Evolutionary conservation across 768 basidiomycete genomes (phyloP), one percentile per base, ranked within the genome.

Genomic region (Punctularia strigosozonata): DNA sequence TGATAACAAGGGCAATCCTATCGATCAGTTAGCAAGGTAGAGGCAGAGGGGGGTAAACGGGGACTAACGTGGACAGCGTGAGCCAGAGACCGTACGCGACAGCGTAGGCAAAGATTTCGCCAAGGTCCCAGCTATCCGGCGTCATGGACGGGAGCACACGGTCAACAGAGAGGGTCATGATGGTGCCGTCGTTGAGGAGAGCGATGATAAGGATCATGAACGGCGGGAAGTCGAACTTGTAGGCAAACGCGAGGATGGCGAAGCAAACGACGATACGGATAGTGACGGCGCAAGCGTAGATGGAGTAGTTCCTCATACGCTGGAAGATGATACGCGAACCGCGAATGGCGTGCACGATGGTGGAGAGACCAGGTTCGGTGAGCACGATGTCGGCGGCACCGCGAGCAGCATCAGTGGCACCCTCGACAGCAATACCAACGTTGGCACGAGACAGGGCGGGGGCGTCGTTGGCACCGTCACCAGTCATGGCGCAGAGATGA

Each of bases 121-220:
- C 73, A 52, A 97, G 61, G 57, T 98, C 90, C 94, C 94, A 98
- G 50, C 80, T 79, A 59, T 98, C 92, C 3, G 94, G 94, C 12
- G 83, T 82, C 63, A 68, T 79, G 25, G 88, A 91, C 17, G 94
- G 94, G 49, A 98, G 62, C 40, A 97, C 94, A 56, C 94, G 87
- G 61, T 98, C 94, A 31, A 94, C 82, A 4, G 85, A 88, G 42
- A 97, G 72, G 5, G 94, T 98, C 91, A 98, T 95, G 73, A 98
- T 97, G 46, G 94, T 97, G 57, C 94, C 94, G 57, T 98, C 94
- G 61, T 98, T 98, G 50, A 95, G 68, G 25, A 97, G 73, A 42
- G 94, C 94, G 48, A 98, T 91, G 61, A 97, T 88, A 59, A 98
- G 83, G 50, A 98, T 79, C 94, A 97, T 98, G 77, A 98, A 98